Evolutionary conservation across 2,329 filamentous ascomycete species (phyloP).

Genomic region (Setomelanomma holmii): DNA sequence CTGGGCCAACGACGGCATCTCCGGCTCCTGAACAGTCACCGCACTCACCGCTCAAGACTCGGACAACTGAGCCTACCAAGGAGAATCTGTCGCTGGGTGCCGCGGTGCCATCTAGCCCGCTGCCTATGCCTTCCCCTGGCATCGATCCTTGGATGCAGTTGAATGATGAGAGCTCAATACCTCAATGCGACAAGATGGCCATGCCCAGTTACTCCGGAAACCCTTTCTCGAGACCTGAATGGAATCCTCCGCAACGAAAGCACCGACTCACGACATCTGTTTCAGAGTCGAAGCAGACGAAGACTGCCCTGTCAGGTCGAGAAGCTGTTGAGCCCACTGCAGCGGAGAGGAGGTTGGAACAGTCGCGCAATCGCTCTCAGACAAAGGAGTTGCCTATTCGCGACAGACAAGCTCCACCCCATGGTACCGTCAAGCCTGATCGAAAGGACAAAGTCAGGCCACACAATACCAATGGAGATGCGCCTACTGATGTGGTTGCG

Average conservation of each 20-base stretch:
- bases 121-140: constrained; percentile 39
- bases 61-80: constrained; percentile 24
- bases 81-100: constrained; percentile 29
- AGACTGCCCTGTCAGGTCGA: constrained; percentile 5
- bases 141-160: constrained; percentile 42
- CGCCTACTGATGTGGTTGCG: constrained; percentile 1
- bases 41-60: constrained; percentile 28
- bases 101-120: constrained; percentile 35
- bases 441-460: too few species aligned
- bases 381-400: too few species aligned
- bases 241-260: constrained; percentile 28
- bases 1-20: constrained; percentile 18
- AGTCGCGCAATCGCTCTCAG: too few species aligned
- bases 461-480: not conserved
- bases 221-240: constrained; percentile 32
- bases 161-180: constrained; percentile 35
- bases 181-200: constrained; percentile 41
- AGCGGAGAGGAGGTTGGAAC: too few species aligned
- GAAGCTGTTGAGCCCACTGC: constrained; percentile 5
- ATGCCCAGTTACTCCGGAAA: constrained; percentile 38
- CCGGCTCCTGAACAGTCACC: constrained; percentile 14
- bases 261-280: constrained; percentile 25
- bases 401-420: not conserved
- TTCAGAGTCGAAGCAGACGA: constrained; percentile 13
- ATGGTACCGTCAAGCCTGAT: not conserved